These are phyloP conservation scores for Penicillium riverlandense DNA, from an alignment of 495 filamentous ascomycete species.

Conservation along the genomic window DNA sequence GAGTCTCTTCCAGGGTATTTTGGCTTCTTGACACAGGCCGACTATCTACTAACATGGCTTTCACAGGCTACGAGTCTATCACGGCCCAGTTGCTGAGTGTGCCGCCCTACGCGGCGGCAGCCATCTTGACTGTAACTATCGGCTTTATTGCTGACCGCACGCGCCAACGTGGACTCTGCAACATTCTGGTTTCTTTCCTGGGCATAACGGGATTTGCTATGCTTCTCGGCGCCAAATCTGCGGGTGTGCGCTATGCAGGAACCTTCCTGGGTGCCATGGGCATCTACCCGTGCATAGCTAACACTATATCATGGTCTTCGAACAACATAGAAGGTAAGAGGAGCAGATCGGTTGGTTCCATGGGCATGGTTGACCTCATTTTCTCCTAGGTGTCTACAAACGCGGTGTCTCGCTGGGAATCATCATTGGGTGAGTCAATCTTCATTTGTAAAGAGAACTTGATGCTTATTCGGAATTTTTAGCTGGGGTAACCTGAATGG, in stretches of 20 bases:
- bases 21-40: not conserved
- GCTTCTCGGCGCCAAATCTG: constrained; percentile 52
- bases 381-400: constrained; percentile 67
- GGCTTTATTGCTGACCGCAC: constrained; percentile 79
- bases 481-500: constrained; percentile 91
- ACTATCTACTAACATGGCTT: not conserved
- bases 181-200: constrained; percentile 62
- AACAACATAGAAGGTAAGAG: constrained; percentile 74
- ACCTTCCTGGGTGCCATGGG: constrained; percentile 82
- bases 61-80: constrained; percentile 58
- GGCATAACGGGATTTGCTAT: constrained; percentile 76
- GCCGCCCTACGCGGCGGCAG: constrained; percentile 81
- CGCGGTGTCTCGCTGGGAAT: constrained; percentile 80
- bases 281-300: constrained; percentile 89
- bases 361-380: not conserved
- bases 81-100: constrained; percentile 77
- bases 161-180: constrained; percentile 70
- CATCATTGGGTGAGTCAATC: constrained; percentile 48
- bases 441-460: too few species aligned
- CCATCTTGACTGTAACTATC: constrained; percentile 64
- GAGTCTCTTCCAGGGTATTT: too few species aligned
- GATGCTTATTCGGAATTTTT: too few species aligned
- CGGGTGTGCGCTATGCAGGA: constrained; percentile 71
- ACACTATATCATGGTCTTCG: constrained; percentile 80
- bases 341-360: too few species aligned